Percentiles rank a stretch among this genome's conserved stretches.
phyloP scores from a whole-genome alignment of 306 rosid species.

The Clitoria ternatea region DNA sequence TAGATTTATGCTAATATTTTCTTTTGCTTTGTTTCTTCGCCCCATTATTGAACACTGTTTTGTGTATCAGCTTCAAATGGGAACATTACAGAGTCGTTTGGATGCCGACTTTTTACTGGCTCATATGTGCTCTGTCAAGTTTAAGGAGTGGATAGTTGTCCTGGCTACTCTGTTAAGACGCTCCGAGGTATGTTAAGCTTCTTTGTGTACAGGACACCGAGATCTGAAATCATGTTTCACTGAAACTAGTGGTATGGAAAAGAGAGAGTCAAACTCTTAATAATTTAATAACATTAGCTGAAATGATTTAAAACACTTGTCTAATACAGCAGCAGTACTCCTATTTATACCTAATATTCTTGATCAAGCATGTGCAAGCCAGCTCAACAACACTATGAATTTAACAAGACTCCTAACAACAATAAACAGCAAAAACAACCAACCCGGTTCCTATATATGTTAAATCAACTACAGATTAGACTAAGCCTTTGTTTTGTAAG shows the following conservation, averaged over 20 bases:
- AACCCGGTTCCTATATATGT: too few relatives aligned
- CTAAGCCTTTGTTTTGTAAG: too few relatives aligned
- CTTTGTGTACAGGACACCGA: neutral
- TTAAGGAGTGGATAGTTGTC: conserved; percentile 98
- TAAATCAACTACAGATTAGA: too few relatives aligned
- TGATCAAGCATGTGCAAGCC: too few relatives aligned
- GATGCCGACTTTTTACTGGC: conserved; percentile 96
- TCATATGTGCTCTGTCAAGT: conserved; percentile 94
- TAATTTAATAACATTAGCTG: neutral
- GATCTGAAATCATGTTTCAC: conserved; percentile 11
- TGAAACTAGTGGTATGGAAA: neutral
- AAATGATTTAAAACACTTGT: neutral
- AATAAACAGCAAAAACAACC: too few relatives aligned
- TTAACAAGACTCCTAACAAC: too few relatives aligned
- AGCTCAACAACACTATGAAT: too few relatives aligned
- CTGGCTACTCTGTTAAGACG: conserved; percentile 90
- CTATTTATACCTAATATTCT: neutral
- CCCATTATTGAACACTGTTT: conserved; percentile 12
- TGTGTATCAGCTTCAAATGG: conserved; percentile 85
- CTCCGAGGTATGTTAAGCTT: conserved; percentile 61
- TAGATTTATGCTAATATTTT: conserved; percentile 1
- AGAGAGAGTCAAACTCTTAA: neutral
- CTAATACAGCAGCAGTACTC: too few relatives aligned
- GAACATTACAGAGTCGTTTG: conserved; percentile 80
- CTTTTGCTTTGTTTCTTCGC: neutral